These are phyloP conservation scores for Euphorbia corollata DNA, from an alignment of 441 rosid species.

Conservation along the genomic window DNA sequence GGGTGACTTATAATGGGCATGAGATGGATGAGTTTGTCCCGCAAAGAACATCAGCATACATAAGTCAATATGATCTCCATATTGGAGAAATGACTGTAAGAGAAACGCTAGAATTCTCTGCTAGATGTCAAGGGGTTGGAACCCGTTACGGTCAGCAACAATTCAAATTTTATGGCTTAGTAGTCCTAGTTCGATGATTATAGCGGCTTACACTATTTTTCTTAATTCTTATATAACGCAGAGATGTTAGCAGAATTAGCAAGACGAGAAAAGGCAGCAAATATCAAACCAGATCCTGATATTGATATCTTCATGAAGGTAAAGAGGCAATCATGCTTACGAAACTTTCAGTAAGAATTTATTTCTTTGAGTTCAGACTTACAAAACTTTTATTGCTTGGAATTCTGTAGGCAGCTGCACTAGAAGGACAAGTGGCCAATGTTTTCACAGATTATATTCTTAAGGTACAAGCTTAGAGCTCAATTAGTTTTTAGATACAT, in stretches of 20 bases:
- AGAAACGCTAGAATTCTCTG: conserved; percentile 23
- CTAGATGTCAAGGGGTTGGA: conserved; percentile 23
- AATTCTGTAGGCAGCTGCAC: conserved; percentile 44
- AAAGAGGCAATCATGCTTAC: conserved; percentile 1
- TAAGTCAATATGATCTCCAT: conserved; percentile 22
- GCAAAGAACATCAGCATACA: conserved; percentile 20
- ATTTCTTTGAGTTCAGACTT: not conserved
- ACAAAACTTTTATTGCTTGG: not conserved
- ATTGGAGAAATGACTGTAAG: conserved; percentile 20
- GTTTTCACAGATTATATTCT: conserved; percentile 56
- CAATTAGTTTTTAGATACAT: not conserved
- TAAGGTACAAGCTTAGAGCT: conserved; percentile 31
- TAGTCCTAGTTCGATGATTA: not conserved
- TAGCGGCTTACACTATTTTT: not conserved
- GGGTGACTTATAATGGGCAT: conserved; percentile 21
- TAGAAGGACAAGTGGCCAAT: conserved; percentile 46
- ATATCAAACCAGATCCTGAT: conserved; percentile 62
- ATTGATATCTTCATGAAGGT: conserved; percentile 64
- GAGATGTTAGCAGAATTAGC: conserved; percentile 51
- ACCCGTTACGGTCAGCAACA: conserved; percentile 14
- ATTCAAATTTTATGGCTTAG: not conserved
- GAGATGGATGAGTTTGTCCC: conserved; percentile 23
- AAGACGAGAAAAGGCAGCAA: conserved; percentile 55
- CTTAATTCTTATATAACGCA: conserved; percentile 22
- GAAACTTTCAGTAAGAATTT: not conserved